Evolutionary conservation across 2,329 filamentous ascomycete genomes (phyloP).

Genomic region (Verticillium klebahnii): DNA sequence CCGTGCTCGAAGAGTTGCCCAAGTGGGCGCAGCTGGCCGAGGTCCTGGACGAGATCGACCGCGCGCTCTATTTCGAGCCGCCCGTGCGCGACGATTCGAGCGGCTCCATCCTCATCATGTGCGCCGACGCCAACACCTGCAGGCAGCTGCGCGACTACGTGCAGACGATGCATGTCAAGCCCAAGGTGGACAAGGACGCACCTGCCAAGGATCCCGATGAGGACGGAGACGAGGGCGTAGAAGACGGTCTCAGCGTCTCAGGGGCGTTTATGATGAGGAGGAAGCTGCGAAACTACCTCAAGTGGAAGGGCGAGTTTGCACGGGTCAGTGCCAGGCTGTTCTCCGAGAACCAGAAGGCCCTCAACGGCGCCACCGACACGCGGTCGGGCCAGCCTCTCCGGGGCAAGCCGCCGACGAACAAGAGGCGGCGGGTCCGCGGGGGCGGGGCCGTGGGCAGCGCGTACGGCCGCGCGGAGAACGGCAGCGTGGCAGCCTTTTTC

Average conservation of each 20-base stretch:
- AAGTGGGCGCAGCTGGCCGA: slow-evolving; percentile 92
- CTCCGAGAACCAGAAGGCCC: slow-evolving; percentile 71
- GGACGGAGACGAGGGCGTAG: slow-evolving; percentile 34
- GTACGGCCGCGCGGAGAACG: slow-evolving; percentile 63
- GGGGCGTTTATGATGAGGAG: slow-evolving; percentile 86
- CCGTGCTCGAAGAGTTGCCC: slow-evolving; percentile 87
- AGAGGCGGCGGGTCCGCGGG: slow-evolving; percentile 78
- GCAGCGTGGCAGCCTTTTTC: slow-evolving; percentile 71
- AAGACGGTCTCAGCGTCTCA: slow-evolving; percentile 53
- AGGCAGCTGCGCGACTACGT: slow-evolving; percentile 87
- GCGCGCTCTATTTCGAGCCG: slow-evolving; percentile 81
- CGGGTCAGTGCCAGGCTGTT: slow-evolving; percentile 78
- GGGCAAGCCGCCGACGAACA: slow-evolving; percentile 72
- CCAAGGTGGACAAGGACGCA: slow-evolving; percentile 38
- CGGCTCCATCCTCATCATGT: slow-evolving; percentile 94
- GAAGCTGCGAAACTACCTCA: slow-evolving; percentile 78
- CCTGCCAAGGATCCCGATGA: slow-evolving; percentile 4
- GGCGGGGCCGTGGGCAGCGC: slow-evolving; percentile 59
- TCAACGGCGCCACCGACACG: slow-evolving; percentile 61
- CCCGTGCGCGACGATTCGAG: slow-evolving; percentile 75
- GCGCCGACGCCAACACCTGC: slow-evolving; percentile 79
- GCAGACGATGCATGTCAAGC: slow-evolving; percentile 78
- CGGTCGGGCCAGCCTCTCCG: slow-evolving; percentile 44
- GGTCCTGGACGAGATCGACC: slow-evolving; percentile 87
- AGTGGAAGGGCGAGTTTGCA: slow-evolving; percentile 86